Evolutionary conservation across 345 rosid genomes (phyloP).

Genomic region (Gossypium thurberi): DNA sequence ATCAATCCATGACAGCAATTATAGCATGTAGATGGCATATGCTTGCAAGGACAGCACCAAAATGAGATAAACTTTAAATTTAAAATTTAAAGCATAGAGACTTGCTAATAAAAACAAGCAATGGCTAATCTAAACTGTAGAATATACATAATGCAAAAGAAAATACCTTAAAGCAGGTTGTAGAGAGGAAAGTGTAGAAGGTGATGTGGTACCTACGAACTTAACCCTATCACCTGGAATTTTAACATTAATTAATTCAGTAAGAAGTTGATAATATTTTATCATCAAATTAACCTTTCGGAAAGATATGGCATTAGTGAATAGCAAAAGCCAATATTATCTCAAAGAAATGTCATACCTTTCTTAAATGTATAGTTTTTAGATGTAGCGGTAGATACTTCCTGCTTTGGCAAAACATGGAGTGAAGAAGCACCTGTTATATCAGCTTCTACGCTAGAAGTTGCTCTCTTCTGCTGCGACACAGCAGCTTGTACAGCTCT

Average conservation of each 20-base stretch:
- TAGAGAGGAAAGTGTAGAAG: conserved; percentile 45
- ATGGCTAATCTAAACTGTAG: not conserved
- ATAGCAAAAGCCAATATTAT: conserved; percentile 1
- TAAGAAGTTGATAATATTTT: conserved; percentile 9
- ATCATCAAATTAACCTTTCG: conserved; percentile 1
- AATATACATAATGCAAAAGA: not conserved
- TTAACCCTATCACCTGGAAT: conserved; percentile 86
- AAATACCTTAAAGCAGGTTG: conserved; percentile 46
- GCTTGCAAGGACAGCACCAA: not conserved
- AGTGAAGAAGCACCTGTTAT: conserved; percentile 75
- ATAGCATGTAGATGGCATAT: not conserved
- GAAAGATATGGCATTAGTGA: not conserved
- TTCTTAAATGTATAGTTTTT: conserved; percentile 69
- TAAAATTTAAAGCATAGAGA: not conserved
- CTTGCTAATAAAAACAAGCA: not conserved
- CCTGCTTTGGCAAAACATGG: conserved; percentile 75
- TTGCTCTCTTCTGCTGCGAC: conserved; percentile 66
- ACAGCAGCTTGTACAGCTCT: conserved; percentile 50
- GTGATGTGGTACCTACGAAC: conserved; percentile 40
- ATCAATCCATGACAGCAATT: not conserved
- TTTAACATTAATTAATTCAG: conserved; percentile 16
- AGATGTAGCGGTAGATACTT: conserved; percentile 84
- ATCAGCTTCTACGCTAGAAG: conserved; percentile 94
- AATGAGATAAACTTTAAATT: not conserved
- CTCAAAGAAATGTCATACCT: conserved; percentile 40